phyloP scores from a whole-genome alignment of 805 yeast species.

The Candida odintsovae region DNA sequence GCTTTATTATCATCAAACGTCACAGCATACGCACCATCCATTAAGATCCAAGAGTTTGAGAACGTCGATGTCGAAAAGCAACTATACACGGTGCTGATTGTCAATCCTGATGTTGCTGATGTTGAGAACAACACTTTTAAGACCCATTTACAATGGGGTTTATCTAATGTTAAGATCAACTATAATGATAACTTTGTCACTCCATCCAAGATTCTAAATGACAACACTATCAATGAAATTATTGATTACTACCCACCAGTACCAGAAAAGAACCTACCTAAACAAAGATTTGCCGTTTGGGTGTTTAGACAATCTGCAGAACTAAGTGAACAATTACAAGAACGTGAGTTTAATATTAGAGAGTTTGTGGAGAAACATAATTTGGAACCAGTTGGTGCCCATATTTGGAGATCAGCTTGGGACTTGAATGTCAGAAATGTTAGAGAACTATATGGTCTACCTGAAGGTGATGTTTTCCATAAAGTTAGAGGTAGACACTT shows the following conservation, averaged over 20 bases:
- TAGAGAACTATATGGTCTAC: slow-evolving; percentile 68
- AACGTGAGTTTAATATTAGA: slow-evolving; percentile 65
- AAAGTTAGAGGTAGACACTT: slow-evolving; percentile 21
- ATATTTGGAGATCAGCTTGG: slow-evolving; percentile 81
- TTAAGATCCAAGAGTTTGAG: slow-evolving; percentile 71
- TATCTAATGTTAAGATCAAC: slow-evolving; percentile 57
- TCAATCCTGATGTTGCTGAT: slow-evolving; percentile 91
- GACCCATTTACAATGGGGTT: slow-evolving; percentile 74
- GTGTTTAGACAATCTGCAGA: slow-evolving; percentile 65
- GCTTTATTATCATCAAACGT: slow-evolving; percentile 63
- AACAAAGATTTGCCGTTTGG: slow-evolving; percentile 85
- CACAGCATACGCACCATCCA: slow-evolving; percentile 69
- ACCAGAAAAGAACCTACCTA: slow-evolving; percentile 83
- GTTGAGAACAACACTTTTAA: slow-evolving; percentile 57
- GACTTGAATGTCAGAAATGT: slow-evolving; percentile 68
- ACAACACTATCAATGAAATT: slow-evolving; percentile 35
- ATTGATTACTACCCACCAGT: slow-evolving; percentile 71
- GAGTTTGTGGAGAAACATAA: slow-evolving; percentile 48
- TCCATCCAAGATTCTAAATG: slow-evolving; percentile 28
- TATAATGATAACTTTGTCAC: slow-evolving; percentile 52
- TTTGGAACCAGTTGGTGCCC: slow-evolving; percentile 83
- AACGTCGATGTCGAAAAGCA: slow-evolving; percentile 33
- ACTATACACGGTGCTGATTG: slow-evolving; percentile 70
- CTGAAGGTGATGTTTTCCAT: slow-evolving; percentile 69
- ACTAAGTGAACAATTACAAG: slow-evolving; percentile 17